Evolutionary conservation across 306 rosid genomes (phyloP).

Genomic region (Phaseolus lunatus): DNA sequence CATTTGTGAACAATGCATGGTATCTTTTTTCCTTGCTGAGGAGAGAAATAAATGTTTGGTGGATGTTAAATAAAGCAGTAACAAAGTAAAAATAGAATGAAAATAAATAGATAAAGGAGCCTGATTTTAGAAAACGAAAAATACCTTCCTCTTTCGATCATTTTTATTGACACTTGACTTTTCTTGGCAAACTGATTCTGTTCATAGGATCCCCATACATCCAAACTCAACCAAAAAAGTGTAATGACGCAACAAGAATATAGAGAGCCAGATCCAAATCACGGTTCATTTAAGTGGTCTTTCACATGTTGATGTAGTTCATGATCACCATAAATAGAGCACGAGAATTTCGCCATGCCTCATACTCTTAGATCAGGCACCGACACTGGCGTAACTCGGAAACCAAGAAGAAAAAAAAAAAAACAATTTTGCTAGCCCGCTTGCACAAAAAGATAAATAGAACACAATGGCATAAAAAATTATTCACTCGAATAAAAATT

Average conservation of each 20-base stretch:
- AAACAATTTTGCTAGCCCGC: neutral
- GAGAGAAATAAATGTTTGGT: no score
- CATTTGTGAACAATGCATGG: no score
- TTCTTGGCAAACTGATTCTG: no score
- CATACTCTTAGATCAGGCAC: neutral
- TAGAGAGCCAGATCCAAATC: neutral
- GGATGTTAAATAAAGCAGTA: no score
- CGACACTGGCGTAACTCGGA: neutral
- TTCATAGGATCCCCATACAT: no score
- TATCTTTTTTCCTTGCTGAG: no score
- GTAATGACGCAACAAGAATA: neutral
- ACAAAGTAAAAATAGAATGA: no score
- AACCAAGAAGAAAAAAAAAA: slow-evolving; percentile 12
- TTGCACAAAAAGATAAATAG: slow-evolving; percentile 1
- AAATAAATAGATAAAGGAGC: no score
- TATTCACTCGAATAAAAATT: slow-evolving; percentile 76
- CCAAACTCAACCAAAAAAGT: no score
- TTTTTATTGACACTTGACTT: no score
- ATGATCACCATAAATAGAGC: neutral
- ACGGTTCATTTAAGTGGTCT: neutral
- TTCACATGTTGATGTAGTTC: neutral
- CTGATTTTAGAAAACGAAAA: no score
- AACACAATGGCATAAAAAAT: slow-evolving; percentile 50
- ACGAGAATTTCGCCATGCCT: neutral
- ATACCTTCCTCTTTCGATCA: no score